phyloP scores from a whole-genome alignment of 306 rosid species.

The Abrus precatorius region DNA sequence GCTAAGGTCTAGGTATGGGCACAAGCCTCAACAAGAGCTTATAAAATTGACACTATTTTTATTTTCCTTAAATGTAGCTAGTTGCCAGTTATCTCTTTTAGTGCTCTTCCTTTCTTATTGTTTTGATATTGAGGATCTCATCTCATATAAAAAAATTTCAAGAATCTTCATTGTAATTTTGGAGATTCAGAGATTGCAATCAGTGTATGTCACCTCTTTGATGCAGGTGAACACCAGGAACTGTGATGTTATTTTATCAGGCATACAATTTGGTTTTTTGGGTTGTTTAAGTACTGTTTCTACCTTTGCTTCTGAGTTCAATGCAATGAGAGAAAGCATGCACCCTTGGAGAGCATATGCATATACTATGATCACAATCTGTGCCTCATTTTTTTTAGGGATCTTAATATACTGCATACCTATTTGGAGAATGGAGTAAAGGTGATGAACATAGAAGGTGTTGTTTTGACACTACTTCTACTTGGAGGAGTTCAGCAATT shows the following conservation, averaged over 20 bases:
- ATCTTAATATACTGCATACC: not conserved
- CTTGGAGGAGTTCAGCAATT: not conserved
- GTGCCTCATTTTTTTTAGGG: not conserved
- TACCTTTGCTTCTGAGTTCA: not conserved
- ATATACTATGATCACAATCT: not conserved
- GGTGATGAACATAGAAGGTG: not conserved
- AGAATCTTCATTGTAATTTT: conserved; percentile 7
- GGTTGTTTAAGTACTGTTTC: not conserved
- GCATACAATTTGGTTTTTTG: not conserved
- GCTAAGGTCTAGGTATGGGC: not conserved
- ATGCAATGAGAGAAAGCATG: not conserved
- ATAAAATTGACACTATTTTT: not conserved
- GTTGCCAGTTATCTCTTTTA: not conserved
- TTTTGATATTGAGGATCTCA: not conserved
- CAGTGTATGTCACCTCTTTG: too few relatives aligned
- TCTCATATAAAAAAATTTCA: not conserved
- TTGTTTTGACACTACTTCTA: not conserved
- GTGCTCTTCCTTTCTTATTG: not conserved
- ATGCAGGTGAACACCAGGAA: not conserved
- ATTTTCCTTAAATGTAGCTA: not conserved
- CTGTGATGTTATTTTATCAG: not conserved
- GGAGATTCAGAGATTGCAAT: not conserved
- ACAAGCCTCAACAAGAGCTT: not conserved
- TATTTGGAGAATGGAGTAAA: not conserved
- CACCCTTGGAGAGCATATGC: not conserved